A percentile compares a stretch with the other conserved stretches of the same genome.
Conservation (phyloP, 2,329 filamentous ascomycete species). For the Xylaria sp. region DNA sequence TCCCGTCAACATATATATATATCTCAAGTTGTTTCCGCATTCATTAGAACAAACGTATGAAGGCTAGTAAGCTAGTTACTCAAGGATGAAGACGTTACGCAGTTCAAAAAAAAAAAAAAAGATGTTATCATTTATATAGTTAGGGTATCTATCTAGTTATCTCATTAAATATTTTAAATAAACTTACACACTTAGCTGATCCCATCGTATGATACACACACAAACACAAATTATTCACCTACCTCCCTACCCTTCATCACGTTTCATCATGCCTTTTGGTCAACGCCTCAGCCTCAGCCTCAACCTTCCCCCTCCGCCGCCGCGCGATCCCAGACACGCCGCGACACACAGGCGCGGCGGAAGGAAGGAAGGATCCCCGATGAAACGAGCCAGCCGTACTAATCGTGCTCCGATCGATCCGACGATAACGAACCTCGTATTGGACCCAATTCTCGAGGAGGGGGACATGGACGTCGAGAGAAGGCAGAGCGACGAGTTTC, state of each 20-base stretch:
- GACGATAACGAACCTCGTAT: conserved; percentile 62
- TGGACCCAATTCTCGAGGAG: conserved; percentile 59
- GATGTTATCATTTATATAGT: background rate
- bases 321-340: background rate
- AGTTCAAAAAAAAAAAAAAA: no score
- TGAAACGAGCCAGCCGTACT: conserved; percentile 38
- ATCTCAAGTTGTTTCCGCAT: no score
- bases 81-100: no score
- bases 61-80: background rate
- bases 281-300: background rate
- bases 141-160: background rate
- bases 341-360: background rate
- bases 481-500: conserved; percentile 64
- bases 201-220: no score
- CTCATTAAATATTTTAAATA: background rate
- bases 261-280: background rate
- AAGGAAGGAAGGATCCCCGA: conserved; percentile 15
- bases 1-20: background rate
- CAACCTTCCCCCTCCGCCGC: background rate
- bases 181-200: no score
- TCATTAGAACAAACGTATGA: background rate
- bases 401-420: conserved; percentile 57
- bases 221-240: background rate
- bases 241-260: background rate
- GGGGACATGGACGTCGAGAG: conserved; percentile 60